These are phyloP conservation scores for Zymoseptoria tritici DNA, from an alignment of 2,329 filamentous ascomycete species.

Conservation along the genomic window DNA sequence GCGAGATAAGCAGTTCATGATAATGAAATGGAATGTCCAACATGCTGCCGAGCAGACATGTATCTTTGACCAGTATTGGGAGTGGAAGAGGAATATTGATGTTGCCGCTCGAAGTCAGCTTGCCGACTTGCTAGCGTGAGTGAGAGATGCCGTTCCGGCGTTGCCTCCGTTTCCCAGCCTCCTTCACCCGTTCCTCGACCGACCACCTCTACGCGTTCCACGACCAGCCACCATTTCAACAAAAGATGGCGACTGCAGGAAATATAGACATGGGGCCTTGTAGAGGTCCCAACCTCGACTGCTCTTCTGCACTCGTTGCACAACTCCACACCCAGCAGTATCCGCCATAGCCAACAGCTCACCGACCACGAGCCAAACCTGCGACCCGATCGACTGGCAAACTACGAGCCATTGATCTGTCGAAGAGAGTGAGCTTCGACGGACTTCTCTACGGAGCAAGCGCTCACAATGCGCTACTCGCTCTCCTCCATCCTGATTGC, in stretches of 20 bases:
- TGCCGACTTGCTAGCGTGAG: too few relatives aligned
- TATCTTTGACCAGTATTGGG: background rate
- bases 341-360: constrained; percentile 12
- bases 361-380: background rate
- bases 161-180: background rate
- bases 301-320: constrained; percentile 9
- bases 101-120: background rate
- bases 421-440: background rate
- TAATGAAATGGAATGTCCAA: background rate
- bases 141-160: too few relatives aligned
- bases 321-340: constrained; percentile 4
- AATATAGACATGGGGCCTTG: constrained; percentile 4
- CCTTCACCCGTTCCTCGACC: background rate
- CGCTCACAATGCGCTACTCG: constrained; percentile 11
- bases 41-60: background rate
- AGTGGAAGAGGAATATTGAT: background rate
- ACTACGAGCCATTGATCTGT: background rate
- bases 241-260: constrained; percentile 3
- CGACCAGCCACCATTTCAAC: constrained; percentile 5
- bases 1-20: background rate
- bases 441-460: background rate
- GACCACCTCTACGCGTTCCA: background rate
- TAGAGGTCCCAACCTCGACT: constrained; percentile 1
- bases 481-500: constrained; percentile 10
- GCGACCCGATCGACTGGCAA: background rate